Evolutionary conservation across 805 yeast species (phyloP), one percentile per base, ranked within the genome.

Genomic region (Kuraishia floccosa): DNA sequence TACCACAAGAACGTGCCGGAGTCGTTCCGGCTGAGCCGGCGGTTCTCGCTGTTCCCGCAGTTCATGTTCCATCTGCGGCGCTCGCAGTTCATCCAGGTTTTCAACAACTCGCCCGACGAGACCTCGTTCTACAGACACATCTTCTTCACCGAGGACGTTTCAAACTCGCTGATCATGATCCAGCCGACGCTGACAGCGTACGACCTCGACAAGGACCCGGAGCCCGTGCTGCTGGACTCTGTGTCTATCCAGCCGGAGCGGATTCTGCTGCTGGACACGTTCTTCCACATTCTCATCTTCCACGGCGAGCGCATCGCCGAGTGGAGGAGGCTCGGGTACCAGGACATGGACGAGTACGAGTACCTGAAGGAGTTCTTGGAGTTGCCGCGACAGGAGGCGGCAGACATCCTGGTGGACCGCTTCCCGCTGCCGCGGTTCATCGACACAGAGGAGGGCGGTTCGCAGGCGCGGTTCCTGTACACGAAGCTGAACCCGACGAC

Each of bases 381-480:
- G 33, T 66, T 63, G 18, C 84, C 85, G 12, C 69, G 74, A 42
- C 51, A 56, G 34, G 84, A 76, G 41, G 84, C 83, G 8, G 73
- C 77, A 36, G 76, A 71, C 30, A 60, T 77, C 21, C 56, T 76
- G 24, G 60, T 71, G 37, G 84, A 76, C 42, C 54, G 85, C 41
- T 76, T 72, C 58, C 85, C 85, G 32, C 59, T 76, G 38, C 85
- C 85, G 4, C 60, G 85, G 43, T 76, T 75, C 41, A 73, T 76
- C 32, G 83, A 76, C 45, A 73, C 82, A 17, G 82, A 76, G 42
- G 83, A 76, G 47, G 83, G 83, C 33, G 84, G 83, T 3, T 75
- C 83, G 0, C 85, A 76, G 46, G 83, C 84, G 0, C 63, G 85
- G 51, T 76, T 76, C 48, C 57, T 76, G 34, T 71, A 72, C 63